Base-by-base conservation (phyloP, 192 early-diverging fungal genomes). In the Dimargaris cristalligena region DNA sequence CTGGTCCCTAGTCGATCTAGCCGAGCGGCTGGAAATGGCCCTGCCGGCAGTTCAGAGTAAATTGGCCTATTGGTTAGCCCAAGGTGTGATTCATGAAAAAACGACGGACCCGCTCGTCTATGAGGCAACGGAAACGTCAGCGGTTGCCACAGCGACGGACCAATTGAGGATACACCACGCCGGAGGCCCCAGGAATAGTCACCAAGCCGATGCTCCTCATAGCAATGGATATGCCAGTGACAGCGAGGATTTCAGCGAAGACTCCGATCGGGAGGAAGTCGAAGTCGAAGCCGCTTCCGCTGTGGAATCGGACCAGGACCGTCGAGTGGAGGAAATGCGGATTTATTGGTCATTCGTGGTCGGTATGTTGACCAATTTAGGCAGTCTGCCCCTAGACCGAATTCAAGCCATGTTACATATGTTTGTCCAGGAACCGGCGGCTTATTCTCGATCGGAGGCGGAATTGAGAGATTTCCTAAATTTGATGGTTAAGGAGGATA, bases 331-430 rank as follows among this genome's bases (percentile, higher is more conserved):
- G 22, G 67, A 68, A 22, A 38, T 77, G 60, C 75, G 69, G 14
- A 46, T 75, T 60, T 68, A 78, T 58, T 75, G 67, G 34, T 68
- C 73, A 49, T 80, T 72, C 46, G 67, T 80, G 30, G 68, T 69
- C 20, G 77, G 69, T 20, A 78, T 80, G 70, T 65, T 80, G 23
- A 76, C 74, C 31, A 80, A 78, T 59, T 67, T 80, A 46, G 78
- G 78, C 0, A 67, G 74, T 2, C 54, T 77, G 38, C 70, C 78
- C 8, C 65, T 80, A 32, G 76, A 77, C 55, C 62, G 76, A 16
- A 77, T 80, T 26, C 69, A 68, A 29, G 50, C 64, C 28, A 78
- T 78, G 77, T 65, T 80, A 29, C 55, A 60, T 4, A 73, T 73
- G 71, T 78, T 78, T 60, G 49, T 70, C 28, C 76, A 71, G 3